A percentile compares a stretch with the other conserved stretches of the same genome.
Evolutionary conservation across 2,329 filamentous ascomycete species (phyloP).

Genomic region (Orbilia quercus): DNA sequence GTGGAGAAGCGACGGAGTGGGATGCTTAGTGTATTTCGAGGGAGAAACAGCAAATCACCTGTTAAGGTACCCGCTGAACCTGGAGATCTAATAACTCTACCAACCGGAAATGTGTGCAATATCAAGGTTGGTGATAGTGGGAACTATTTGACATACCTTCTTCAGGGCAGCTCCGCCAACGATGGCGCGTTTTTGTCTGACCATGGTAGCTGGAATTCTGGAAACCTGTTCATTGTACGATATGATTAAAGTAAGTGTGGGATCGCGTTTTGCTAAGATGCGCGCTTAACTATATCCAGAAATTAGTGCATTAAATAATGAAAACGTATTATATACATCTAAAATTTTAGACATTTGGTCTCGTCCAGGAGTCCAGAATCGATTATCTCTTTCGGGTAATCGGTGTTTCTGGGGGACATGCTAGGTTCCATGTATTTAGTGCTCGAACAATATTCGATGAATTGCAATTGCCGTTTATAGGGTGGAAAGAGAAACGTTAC

Average conservation of each 20-base stretch:
- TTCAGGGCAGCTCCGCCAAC: not conserved
- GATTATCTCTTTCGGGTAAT: too few relatives aligned
- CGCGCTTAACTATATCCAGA: too few relatives aligned
- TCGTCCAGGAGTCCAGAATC: too few relatives aligned
- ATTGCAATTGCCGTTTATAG: too few relatives aligned
- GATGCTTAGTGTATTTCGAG: conserved; percentile 25
- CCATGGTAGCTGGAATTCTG: not conserved
- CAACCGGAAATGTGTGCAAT: conserved; percentile 21
- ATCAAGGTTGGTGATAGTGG: conserved; percentile 47
- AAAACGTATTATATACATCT: too few relatives aligned
- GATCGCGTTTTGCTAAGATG: too few relatives aligned
- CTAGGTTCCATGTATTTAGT: too few relatives aligned
- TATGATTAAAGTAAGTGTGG: conserved; percentile 18
- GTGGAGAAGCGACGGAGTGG: conserved; percentile 29
- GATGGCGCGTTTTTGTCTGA: not conserved
- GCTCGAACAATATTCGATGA: too few relatives aligned
- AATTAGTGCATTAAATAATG: too few relatives aligned
- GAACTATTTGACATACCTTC: conserved; percentile 29
- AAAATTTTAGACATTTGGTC: too few relatives aligned
- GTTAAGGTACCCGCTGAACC: not conserved
- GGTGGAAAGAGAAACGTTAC: too few relatives aligned
- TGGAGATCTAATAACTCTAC: conserved; percentile 1
- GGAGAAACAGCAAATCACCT: not conserved
- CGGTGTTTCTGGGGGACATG: too few relatives aligned
- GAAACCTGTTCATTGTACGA: conserved; percentile 25